Evolutionary conservation across 331 rosid species (phyloP), one percentile per base, ranked within the genome.

Genomic region (Malus hybrid): DNA sequence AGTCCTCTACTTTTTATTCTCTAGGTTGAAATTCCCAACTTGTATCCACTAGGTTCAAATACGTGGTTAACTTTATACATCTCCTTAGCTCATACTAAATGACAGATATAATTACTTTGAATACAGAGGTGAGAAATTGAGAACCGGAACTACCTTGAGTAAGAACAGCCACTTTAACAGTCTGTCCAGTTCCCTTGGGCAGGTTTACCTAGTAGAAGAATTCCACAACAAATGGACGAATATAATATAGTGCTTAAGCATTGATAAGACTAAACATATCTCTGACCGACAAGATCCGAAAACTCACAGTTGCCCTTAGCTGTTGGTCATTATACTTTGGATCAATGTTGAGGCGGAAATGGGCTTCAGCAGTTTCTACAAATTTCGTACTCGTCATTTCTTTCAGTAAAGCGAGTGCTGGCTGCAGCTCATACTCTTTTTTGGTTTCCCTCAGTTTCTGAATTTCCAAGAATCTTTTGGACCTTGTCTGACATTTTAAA

Each of bases 241-340:
- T 29, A 69, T n/a, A 59, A 18, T 39, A n/a, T 55, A 63, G 46
- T 22, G 52, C 54, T 28, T 28, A 6, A 65, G 20, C 79, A 75
- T 39, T 50, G 63, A 54, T n/a, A 46, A 42, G 13, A 62, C 60
- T 10, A 20, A 42, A 27, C 67, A 44, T 72, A 65, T 54, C 54
- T 68, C 32, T 61, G 64, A 76, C 61, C 7, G 70, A 76, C 77
- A 77, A 81, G 52, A 68, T 76, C 57, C 74, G 36, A 66, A 82
- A 80, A 81, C 99, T 90, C 77, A 94, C 99, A 1, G 99, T 94
- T 79, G 97, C 99, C 70, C 99, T 87, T 69, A 94, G 86, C 71
- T 94, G 97, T 76, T 94, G 99, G 81, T 94, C 97, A 20, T 94
- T 94, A 64, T 94, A 94, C 73, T 94, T 94, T 70, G 99, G 99